Conservation (phyloP, 345 rosid species). For the Adansonia digitata region DNA sequence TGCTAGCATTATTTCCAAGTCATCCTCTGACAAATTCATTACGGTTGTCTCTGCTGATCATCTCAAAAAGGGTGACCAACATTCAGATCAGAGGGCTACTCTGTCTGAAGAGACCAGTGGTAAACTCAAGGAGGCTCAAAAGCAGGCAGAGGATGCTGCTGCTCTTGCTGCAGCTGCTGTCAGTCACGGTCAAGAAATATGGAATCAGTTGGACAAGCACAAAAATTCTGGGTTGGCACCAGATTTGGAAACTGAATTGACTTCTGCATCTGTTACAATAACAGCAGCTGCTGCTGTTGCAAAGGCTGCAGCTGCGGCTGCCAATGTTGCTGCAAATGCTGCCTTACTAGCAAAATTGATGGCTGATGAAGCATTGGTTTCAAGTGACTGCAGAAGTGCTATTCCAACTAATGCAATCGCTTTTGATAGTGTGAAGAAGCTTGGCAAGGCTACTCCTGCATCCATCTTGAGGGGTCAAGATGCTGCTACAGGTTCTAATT, state of each 20-base stretch:
- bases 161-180: constrained; percentile 72
- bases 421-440: constrained; percentile 25
- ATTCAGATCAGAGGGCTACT: constrained; percentile 32
- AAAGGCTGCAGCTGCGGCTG: constrained; percentile 96
- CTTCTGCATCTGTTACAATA: constrained; percentile 76
- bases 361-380: constrained; percentile 79
- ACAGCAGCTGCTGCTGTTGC: constrained; percentile 96
- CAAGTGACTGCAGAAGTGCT: constrained; percentile 22
- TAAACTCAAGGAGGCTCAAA: constrained; percentile 64
- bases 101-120: constrained; percentile 59
- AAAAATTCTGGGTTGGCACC: constrained; percentile 45
- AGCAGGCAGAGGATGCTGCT: constrained; percentile 83
- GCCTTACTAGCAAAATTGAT: constrained; percentile 89
- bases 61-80: constrained; percentile 31
- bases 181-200: constrained; percentile 56
- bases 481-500: constrained; percentile 45
- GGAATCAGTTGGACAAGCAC: constrained; percentile 68
- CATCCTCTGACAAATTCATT: constrained; percentile 34
- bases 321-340: constrained; percentile 88
- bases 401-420: constrained; percentile 29
- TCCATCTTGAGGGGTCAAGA: constrained; percentile 54
- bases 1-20: constrained; percentile 31
- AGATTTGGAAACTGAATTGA: constrained; percentile 60
- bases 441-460: constrained; percentile 49
- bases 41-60: constrained; percentile 41